These are phyloP conservation scores for Brassica incana DNA, from an alignment of 345 rosid species.

Conservation along the genomic window DNA sequence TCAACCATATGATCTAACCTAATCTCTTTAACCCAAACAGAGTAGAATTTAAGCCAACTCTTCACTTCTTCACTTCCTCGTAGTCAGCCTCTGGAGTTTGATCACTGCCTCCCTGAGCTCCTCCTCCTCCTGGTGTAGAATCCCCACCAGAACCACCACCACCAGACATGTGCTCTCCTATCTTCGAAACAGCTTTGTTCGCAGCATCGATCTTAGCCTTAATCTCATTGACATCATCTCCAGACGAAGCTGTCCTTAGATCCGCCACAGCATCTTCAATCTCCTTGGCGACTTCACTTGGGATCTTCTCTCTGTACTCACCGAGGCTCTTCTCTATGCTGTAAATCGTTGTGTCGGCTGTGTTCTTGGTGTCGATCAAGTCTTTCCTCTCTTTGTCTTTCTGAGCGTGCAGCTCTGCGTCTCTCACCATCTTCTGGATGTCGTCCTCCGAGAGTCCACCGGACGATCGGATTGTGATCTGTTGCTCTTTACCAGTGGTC, in stretches of 20 bases:
- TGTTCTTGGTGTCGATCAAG: slow-evolving; percentile 70
- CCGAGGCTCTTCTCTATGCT: slow-evolving; percentile 83
- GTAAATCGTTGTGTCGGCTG: slow-evolving; percentile 78
- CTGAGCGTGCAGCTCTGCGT: slow-evolving; percentile 77
- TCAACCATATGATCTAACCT: slow-evolving; percentile 23
- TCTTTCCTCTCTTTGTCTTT: slow-evolving; percentile 73
- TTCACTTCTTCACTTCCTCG: slow-evolving; percentile 75
- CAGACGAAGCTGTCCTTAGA: slow-evolving; percentile 59
- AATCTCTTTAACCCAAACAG: neutral
- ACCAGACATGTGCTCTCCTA: slow-evolving; percentile 82
- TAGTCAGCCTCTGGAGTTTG: slow-evolving; percentile 81
- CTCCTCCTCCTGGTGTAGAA: slow-evolving; percentile 42
- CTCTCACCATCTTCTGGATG: slow-evolving; percentile 85
- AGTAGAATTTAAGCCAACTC: slow-evolving; percentile 10
- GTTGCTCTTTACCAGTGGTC: slow-evolving; percentile 73
- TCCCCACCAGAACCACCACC: slow-evolving; percentile 41
- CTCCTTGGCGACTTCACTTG: slow-evolving; percentile 65
- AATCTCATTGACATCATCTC: slow-evolving; percentile 63
- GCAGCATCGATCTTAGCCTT: slow-evolving; percentile 75
- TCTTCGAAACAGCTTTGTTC: slow-evolving; percentile 84
- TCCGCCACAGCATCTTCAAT: slow-evolving; percentile 70
- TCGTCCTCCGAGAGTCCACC: slow-evolving; percentile 87
- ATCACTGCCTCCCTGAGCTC: slow-evolving; percentile 65
- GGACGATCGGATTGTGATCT: slow-evolving; percentile 85
- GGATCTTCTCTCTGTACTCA: slow-evolving; percentile 82